These are phyloP conservation scores for Xylaria sp. DNA, from an alignment of 2,329 filamentous ascomycete genomes.

Conservation along the genomic window DNA sequence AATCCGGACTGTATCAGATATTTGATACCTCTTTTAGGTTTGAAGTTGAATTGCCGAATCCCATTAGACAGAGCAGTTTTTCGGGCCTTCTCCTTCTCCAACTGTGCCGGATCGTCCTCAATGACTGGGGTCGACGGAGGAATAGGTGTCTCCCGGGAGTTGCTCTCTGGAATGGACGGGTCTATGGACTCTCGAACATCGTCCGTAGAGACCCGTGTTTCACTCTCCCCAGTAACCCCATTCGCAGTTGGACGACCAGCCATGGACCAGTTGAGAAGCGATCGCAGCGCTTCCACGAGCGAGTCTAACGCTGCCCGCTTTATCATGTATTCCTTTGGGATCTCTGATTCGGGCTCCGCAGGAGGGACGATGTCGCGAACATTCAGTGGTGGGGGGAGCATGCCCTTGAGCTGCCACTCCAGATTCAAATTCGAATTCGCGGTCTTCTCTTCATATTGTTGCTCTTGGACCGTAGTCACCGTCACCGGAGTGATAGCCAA, in stretches of 20 bases:
- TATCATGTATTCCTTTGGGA: slow-evolving; percentile 89
- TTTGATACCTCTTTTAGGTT: slow-evolving; percentile 94
- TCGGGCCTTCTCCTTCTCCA: slow-evolving; percentile 93
- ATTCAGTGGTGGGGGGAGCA: slow-evolving; percentile 86
- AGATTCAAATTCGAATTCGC: slow-evolving; percentile 68
- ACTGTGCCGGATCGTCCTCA: slow-evolving; percentile 90
- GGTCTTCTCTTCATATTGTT: slow-evolving; percentile 84
- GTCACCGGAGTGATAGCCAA: slow-evolving; percentile 83
- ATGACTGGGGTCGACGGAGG: slow-evolving; percentile 73
- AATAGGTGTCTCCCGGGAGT: slow-evolving; percentile 70
- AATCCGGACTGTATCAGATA: slow-evolving; percentile 85
- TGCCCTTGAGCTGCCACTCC: slow-evolving; percentile 90
- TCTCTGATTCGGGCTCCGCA: slow-evolving; percentile 72
- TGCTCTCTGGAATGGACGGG: slow-evolving; percentile 68
- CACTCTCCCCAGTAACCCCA: slow-evolving; percentile 59
- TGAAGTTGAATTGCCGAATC: slow-evolving; percentile 95
- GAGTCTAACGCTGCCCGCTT: slow-evolving; percentile 91
- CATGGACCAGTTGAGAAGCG: slow-evolving; percentile 90
- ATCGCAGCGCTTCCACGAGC: slow-evolving; percentile 87
- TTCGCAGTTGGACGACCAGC: slow-evolving; percentile 71
- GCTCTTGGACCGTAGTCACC: slow-evolving; percentile 81
- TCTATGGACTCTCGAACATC: slow-evolving; percentile 80
- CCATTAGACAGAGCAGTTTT: slow-evolving; percentile 94
- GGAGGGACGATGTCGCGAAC: slow-evolving; percentile 76
- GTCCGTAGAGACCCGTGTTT: slow-evolving; percentile 64